These are phyloP conservation scores for Solanum chmielewskii DNA, from an alignment of 257 asterid genomes.

Conservation along the genomic window DNA sequence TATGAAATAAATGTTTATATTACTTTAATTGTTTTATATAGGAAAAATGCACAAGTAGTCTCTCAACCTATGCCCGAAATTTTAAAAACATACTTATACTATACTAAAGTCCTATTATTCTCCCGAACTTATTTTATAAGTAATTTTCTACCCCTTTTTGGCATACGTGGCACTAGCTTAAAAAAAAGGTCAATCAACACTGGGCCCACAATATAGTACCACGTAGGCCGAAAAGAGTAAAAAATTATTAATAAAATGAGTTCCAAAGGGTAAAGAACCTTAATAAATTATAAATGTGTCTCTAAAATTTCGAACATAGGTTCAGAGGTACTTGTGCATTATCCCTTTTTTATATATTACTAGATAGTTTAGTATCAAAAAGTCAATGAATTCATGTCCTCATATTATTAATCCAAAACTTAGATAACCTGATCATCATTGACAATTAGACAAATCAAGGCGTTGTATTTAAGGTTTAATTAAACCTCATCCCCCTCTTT, in stretches of 20 bases:
- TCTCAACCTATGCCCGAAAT: rapidly evolving
- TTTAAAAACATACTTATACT: rapidly evolving
- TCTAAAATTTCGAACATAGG: no score
- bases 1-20: not conserved
- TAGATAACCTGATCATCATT: not conserved
- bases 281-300: no score
- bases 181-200: no score
- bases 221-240: rapidly evolving
- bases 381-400: not conserved
- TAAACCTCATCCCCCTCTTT: not conserved
- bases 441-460: not conserved
- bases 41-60: no score
- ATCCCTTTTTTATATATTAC: not conserved
- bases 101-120: no score
- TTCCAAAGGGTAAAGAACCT: no score
- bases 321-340: no score
- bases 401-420: not conserved
- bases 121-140: no score
- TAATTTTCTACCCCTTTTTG: no score
- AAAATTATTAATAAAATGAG: no score
- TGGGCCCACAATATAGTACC: no score
- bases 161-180: no score
- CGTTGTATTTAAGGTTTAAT: not conserved
- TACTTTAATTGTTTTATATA: not conserved
- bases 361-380: not conserved